These are phyloP conservation scores for Cyberlindnera subsufficiens DNA, from an alignment of 805 yeast species.

Conservation along the genomic window DNA sequence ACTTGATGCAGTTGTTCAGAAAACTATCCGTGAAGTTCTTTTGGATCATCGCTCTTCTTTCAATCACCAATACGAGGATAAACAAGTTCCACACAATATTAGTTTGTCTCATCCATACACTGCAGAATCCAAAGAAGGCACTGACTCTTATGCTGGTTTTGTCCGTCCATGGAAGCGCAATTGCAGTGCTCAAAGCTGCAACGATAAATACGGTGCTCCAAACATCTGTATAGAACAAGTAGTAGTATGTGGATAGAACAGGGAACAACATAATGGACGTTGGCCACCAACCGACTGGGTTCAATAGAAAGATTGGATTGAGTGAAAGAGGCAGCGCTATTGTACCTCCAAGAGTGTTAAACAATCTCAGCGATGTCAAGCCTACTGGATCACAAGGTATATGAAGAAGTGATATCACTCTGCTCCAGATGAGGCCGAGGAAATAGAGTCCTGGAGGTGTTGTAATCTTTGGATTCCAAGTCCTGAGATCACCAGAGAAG, in stretches of 20 bases:
- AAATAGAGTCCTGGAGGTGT: slow-evolving; percentile 93
- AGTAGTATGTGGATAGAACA: slow-evolving; percentile 63
- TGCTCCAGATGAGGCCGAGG: slow-evolving; percentile 33
- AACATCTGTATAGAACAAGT: slow-evolving; percentile 85
- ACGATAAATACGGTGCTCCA: slow-evolving; percentile 79
- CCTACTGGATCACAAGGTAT: slow-evolving; percentile 26
- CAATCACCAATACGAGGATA: slow-evolving; percentile 48
- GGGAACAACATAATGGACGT: slow-evolving; percentile 53
- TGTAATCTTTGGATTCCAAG: slow-evolving; percentile 87
- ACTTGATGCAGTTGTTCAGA: slow-evolving; percentile 33
- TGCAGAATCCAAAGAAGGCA: slow-evolving; percentile 50
- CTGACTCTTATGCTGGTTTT: slow-evolving; percentile 34
- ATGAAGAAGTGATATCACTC: slow-evolving; percentile 18
- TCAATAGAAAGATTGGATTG: slow-evolving; percentile 32
- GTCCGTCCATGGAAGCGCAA: slow-evolving; percentile 33
- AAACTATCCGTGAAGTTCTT: slow-evolving; percentile 32
- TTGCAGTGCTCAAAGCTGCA: slow-evolving; percentile 43
- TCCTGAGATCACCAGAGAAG: slow-evolving; percentile 50
- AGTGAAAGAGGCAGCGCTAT: slow-evolving; percentile 44
- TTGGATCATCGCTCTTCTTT: slow-evolving; percentile 38
- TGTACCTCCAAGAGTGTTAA: slow-evolving; percentile 66
- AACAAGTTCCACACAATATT: slow-evolving; percentile 83
- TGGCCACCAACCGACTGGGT: slow-evolving; percentile 39
- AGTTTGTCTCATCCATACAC: slow-evolving; percentile 83
- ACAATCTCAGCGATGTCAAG: slow-evolving; percentile 39